Conservation (phyloP, 2,329 filamentous ascomycete species). For the Arthrobotrys megalospora region DNA sequence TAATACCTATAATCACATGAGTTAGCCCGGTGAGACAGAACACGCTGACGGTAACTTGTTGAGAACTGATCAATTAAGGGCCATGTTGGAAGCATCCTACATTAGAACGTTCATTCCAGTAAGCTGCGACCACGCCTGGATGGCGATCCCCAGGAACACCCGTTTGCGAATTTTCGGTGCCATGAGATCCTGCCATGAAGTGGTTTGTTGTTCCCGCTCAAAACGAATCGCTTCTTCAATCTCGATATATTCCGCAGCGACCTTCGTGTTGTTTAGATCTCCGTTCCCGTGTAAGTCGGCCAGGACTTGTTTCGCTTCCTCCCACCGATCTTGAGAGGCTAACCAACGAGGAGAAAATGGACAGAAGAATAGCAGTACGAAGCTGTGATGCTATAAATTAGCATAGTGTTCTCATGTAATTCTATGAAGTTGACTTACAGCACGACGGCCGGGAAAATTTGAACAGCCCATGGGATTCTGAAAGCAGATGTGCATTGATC, state of each 20-base stretch:
- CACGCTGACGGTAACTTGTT: too few species aligned
- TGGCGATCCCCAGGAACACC: constrained; percentile 73
- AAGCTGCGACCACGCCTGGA: constrained; percentile 75
- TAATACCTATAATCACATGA: constrained; percentile 67
- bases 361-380: constrained; percentile 75
- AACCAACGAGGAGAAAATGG: constrained; percentile 80
- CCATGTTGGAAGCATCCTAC: neutral
- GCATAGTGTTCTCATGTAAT: neutral
- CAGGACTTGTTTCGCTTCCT: constrained; percentile 75
- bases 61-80: neutral
- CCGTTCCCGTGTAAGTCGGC: constrained; percentile 74
- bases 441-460: constrained; percentile 73
- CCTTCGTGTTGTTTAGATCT: constrained; percentile 73
- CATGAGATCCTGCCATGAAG: constrained; percentile 71
- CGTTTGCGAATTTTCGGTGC: constrained; percentile 73
- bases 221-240: constrained; percentile 73
- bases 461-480: constrained; percentile 76
- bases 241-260: constrained; percentile 76
- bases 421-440: constrained; percentile 64
- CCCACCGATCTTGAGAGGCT: constrained; percentile 77
- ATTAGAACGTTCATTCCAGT: constrained; percentile 75
- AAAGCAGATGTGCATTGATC: constrained; percentile 73
- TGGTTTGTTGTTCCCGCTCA: constrained; percentile 71
- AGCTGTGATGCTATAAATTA: constrained; percentile 55
- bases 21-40: constrained; percentile 67